Percentiles rank a stretch among this genome's conserved stretches.
These are phyloP conservation scores for Xylaria grammica DNA, from an alignment of 495 filamentous ascomycete genomes.

Conservation along the genomic window DNA sequence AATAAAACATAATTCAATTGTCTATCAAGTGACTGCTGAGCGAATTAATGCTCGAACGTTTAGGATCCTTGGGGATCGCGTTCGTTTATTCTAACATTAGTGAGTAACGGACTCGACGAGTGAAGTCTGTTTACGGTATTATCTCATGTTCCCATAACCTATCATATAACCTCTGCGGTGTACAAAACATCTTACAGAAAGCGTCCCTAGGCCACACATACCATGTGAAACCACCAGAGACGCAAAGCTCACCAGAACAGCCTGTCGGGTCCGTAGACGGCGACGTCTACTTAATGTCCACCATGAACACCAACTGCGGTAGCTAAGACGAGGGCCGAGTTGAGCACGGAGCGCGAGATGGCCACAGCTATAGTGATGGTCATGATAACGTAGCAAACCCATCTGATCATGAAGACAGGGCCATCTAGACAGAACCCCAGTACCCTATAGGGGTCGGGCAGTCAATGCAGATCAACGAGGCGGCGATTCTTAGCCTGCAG, in stretches of 20 bases:
- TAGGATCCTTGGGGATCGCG: not conserved
- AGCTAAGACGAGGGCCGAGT: conserved; percentile 18
- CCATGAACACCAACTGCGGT: conserved; percentile 17
- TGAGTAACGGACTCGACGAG: not conserved
- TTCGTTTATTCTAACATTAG: not conserved
- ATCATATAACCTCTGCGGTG: not conserved
- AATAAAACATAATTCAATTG: not conserved
- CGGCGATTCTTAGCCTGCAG: conserved; percentile 65
- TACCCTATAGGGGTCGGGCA: conserved; percentile 22
- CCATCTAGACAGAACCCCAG: conserved; percentile 13
- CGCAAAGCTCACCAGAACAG: not conserved
- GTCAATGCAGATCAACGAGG: conserved; percentile 41
- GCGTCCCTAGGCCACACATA: not conserved
- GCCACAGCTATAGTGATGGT: conserved; percentile 21
- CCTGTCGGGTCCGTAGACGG: not conserved
- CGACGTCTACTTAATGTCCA: conserved; percentile 14
- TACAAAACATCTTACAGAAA: not conserved
- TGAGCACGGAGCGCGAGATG: conserved; percentile 17
- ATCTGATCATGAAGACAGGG: conserved; percentile 23
- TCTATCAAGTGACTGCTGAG: not conserved
- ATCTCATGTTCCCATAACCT: not conserved
- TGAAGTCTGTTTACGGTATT: not conserved
- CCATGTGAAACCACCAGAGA: too few relatives aligned
- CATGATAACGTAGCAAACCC: conserved; percentile 27
- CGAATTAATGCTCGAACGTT: not conserved